Evolutionary conservation across 2,329 filamentous ascomycete species (phyloP).

Genomic region (Karstenula rhodostoma): DNA sequence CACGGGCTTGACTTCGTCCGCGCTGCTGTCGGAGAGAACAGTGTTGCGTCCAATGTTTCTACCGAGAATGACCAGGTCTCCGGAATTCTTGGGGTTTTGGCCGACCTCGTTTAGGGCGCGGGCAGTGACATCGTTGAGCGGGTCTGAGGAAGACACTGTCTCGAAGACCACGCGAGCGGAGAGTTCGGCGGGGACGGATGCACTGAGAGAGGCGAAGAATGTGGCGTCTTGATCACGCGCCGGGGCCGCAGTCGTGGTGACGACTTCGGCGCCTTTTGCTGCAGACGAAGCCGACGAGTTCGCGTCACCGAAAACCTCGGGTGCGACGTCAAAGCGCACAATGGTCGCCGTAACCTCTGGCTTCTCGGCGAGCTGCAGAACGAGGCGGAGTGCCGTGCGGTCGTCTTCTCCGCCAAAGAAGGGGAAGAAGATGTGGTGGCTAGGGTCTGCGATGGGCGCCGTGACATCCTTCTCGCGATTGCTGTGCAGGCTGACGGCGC

Average conservation of each 20-base stretch:
- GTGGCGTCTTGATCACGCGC: slow-evolving; percentile 56
- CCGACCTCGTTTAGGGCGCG: slow-evolving; percentile 68
- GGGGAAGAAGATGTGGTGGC: slow-evolving; percentile 85
- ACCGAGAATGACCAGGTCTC: slow-evolving; percentile 75
- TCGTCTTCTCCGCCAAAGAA: slow-evolving; percentile 89
- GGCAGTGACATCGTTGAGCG: slow-evolving; percentile 58
- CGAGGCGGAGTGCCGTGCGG: slow-evolving; percentile 77
- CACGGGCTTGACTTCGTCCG: slow-evolving; percentile 52
- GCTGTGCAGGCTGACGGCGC: slow-evolving; percentile 58
- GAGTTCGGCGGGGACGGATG: slow-evolving; percentile 63
- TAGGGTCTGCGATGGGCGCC: slow-evolving; percentile 68
- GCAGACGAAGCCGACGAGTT: slow-evolving; percentile 19
- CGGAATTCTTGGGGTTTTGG: slow-evolving; percentile 69
- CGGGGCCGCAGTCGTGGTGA: slow-evolving; percentile 15
- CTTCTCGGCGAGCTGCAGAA: slow-evolving; percentile 84
- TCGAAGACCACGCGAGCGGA: slow-evolving; percentile 67
- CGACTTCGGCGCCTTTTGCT: slow-evolving; percentile 28
- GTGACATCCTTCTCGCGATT: slow-evolving; percentile 64
- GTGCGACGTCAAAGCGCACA: slow-evolving; percentile 62
- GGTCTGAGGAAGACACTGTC: slow-evolving; percentile 44
- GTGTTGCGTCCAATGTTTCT: slow-evolving; percentile 50
- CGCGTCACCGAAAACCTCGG: slow-evolving; percentile 26
- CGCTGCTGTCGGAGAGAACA: slow-evolving; percentile 29
- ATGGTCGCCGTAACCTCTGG: slow-evolving; percentile 80
- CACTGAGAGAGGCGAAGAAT: slow-evolving; percentile 66